phyloP scores from a whole-genome alignment of 2,329 filamentous ascomycete genomes.

The Cladosporium halotolerans region DNA sequence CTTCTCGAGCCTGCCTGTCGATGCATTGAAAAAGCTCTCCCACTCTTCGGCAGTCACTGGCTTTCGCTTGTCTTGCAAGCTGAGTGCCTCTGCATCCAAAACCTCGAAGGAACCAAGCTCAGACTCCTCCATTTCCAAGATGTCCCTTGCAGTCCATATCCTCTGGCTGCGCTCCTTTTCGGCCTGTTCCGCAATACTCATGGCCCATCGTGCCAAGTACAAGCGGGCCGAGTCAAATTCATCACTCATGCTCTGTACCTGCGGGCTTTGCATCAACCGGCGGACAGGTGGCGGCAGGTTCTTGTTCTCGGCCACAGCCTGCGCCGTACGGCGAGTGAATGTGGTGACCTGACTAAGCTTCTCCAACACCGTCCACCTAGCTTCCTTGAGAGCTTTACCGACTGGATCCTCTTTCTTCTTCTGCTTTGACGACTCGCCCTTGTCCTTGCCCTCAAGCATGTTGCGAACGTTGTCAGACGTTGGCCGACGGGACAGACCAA shows the following conservation, averaged over 20 bases:
- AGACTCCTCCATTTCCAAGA: slow-evolving; percentile 88
- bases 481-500: slow-evolving; percentile 55
- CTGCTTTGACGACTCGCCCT: slow-evolving; percentile 32
- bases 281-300: slow-evolving; percentile 83
- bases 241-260: slow-evolving; percentile 90
- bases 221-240: slow-evolving; percentile 95
- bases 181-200: slow-evolving; percentile 96
- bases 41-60: slow-evolving; percentile 78
- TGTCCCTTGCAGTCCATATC: slow-evolving; percentile 89
- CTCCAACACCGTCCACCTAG: slow-evolving; percentile 92
- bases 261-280: slow-evolving; percentile 78
- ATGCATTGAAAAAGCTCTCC: slow-evolving; percentile 78
- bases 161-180: slow-evolving; percentile 78
- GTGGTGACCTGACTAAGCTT: slow-evolving; percentile 96
- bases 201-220: slow-evolving; percentile 93
- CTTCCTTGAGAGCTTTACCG: slow-evolving; percentile 88
- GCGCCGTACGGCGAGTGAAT: slow-evolving; percentile 84
- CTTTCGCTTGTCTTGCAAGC: slow-evolving; percentile 69
- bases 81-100: slow-evolving; percentile 68
- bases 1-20: slow-evolving; percentile 66
- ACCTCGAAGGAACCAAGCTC: slow-evolving; percentile 95
- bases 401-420: slow-evolving; percentile 75
- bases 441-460: slow-evolving; percentile 31
- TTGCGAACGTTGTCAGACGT: slow-evolving; percentile 44
- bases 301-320: slow-evolving; percentile 86